Conservation (phyloP, 768 basidiomycete species). For the Chiua virens region DNA sequence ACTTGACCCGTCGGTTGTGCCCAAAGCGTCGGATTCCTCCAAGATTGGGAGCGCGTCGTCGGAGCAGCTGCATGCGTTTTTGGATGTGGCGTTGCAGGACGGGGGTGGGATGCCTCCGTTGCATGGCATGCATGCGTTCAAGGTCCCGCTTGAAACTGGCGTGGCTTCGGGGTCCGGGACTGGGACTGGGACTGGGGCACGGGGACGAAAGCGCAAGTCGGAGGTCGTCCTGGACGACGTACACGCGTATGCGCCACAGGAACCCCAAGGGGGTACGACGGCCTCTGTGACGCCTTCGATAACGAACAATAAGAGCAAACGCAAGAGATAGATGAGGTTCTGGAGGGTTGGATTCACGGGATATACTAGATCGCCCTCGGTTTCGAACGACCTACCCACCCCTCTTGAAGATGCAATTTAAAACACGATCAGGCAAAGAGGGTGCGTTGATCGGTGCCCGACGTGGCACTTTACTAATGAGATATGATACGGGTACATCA, state of each 20-base stretch:
- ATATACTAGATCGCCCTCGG: too few species aligned
- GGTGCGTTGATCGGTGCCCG: too few species aligned
- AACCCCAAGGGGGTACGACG: background rate
- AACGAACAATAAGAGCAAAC: conserved; percentile 23
- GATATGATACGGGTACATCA: too few species aligned
- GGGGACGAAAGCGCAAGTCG: conserved; percentile 43
- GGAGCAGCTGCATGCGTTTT: conserved; percentile 41
- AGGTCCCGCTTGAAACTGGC: background rate
- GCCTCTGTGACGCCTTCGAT: background rate
- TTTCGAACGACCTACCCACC: background rate
- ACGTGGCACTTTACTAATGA: too few species aligned
- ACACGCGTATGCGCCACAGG: background rate
- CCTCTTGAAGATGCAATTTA: too few species aligned
- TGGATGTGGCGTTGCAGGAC: conserved; percentile 40
- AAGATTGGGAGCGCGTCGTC: conserved; percentile 33
- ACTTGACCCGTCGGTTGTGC: conserved; percentile 32
- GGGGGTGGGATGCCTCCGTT: conserved; percentile 12
- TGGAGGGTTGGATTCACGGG: background rate
- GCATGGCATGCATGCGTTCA: conserved; percentile 7
- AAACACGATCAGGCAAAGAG: too few species aligned
- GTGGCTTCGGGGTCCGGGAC: background rate
- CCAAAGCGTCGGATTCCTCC: conserved; percentile 24
- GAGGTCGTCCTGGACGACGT: conserved; percentile 24
- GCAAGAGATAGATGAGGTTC: conserved; percentile 26
- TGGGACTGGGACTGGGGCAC: background rate